These are phyloP conservation scores for Alternaria novae-zelandiae DNA, from an alignment of 2,329 filamentous ascomycete genomes.

Conservation along the genomic window DNA sequence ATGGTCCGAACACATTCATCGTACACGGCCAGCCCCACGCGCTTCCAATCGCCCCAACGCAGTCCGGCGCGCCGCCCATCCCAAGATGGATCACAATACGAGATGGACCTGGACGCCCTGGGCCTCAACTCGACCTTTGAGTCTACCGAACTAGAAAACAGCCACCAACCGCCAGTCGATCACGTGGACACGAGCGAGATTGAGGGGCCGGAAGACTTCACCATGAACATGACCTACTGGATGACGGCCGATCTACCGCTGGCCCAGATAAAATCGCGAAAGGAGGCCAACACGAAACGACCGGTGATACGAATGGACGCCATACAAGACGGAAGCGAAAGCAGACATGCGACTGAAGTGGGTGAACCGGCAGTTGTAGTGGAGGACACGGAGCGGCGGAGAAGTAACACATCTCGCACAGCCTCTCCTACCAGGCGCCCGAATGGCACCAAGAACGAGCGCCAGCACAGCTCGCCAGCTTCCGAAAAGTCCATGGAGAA, in stretches of 20 bases:
- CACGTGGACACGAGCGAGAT: conserved; percentile 49
- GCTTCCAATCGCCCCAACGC: conserved; percentile 37
- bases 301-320: conserved; percentile 26
- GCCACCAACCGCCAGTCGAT: conserved; percentile 41
- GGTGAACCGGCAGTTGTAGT: conserved; percentile 28
- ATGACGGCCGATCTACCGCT: conserved; percentile 46
- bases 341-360: conserved; percentile 24
- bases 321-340: conserved; percentile 13
- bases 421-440: conserved; percentile 32
- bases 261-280: conserved; percentile 40
- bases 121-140: conserved; percentile 46
- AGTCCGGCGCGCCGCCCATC: conserved; percentile 37
- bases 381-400: conserved; percentile 14
- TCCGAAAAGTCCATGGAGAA: conserved; percentile 47
- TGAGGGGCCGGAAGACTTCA: conserved; percentile 52
- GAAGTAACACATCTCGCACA: conserved; percentile 6
- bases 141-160: conserved; percentile 38
- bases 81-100: conserved; percentile 46
- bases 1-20: conserved; percentile 45
- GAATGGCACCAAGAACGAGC: conserved; percentile 31
- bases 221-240: conserved; percentile 53
- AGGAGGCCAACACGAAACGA: conserved; percentile 32
- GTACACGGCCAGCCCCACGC: conserved; percentile 44
- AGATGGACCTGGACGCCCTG: conserved; percentile 49
- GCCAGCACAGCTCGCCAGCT: conserved; percentile 25